These are phyloP conservation scores for Laburnicola sp. DNA, from an alignment of 2,329 filamentous ascomycete genomes.

Conservation along the genomic window DNA sequence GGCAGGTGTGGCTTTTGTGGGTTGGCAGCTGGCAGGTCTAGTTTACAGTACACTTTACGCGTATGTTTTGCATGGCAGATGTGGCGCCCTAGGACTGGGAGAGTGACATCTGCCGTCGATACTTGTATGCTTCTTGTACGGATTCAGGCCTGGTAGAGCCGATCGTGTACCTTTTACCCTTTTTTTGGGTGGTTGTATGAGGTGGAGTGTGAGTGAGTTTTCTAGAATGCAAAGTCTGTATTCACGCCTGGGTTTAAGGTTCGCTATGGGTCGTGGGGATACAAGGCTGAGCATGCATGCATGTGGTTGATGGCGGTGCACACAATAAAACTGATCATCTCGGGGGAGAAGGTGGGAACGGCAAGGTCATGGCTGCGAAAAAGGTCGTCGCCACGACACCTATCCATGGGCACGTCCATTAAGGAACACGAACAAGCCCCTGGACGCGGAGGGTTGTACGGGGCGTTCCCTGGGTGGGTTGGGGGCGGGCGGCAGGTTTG, in stretches of 20 bases:
- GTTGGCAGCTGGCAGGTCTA: conserved; percentile 1
- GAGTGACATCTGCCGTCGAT: neutral
- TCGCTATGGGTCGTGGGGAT: neutral
- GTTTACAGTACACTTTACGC: neutral
- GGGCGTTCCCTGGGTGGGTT: neutral
- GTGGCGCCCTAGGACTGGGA: neutral
- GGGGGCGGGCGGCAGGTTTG: neutral
- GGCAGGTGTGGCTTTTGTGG: neutral
- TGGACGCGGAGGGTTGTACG: neutral
- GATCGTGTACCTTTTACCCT: too few species aligned
- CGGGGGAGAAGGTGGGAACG: too few species aligned
- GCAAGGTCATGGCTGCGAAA: too few species aligned
- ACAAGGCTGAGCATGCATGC: conserved; percentile 7
- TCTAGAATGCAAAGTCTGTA: too few species aligned
- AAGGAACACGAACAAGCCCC: neutral
- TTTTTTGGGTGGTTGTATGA: too few species aligned
- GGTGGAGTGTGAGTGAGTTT: too few species aligned
- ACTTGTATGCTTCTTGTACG: too few species aligned
- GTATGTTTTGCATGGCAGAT: neutral
- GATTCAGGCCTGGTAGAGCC: too few species aligned
- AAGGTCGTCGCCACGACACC: too few species aligned
- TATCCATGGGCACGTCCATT: too few species aligned
- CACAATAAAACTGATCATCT: neutral
- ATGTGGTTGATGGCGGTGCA: too few species aligned
- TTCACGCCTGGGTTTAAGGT: too few species aligned